Evolutionary conservation across 768 basidiomycete species (phyloP).

Genomic region (Lactarius sp.): DNA sequence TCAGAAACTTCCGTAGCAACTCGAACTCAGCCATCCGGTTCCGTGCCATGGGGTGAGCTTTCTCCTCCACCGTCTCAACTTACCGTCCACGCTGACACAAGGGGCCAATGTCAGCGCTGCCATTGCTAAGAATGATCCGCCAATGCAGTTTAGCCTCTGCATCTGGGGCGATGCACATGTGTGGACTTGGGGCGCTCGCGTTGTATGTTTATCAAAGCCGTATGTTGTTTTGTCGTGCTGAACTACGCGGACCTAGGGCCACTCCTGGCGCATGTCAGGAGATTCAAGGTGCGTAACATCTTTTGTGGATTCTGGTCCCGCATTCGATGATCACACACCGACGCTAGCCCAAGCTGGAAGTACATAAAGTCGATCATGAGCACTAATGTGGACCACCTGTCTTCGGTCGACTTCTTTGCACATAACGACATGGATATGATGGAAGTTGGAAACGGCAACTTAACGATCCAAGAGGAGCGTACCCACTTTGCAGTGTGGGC

Average conservation of each 20-base stretch:
- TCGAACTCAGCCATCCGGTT: constrained; percentile 56
- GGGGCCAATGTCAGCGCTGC: constrained; percentile 37
- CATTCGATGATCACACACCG: neutral
- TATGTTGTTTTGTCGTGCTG: neutral
- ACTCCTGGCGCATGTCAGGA: constrained; percentile 51
- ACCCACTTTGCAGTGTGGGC: constrained; percentile 57
- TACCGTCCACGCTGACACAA: neutral
- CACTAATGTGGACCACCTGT: constrained; percentile 40
- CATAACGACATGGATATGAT: constrained; percentile 62
- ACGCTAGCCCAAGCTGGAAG: constrained; percentile 41
- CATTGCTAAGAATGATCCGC: constrained; percentile 40
- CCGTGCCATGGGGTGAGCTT: constrained; percentile 48
- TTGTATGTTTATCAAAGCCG: constrained; percentile 33
- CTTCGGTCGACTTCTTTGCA: constrained; percentile 41
- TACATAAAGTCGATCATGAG: constrained; percentile 45
- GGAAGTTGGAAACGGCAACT: constrained; percentile 45
- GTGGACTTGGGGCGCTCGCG: constrained; percentile 55
- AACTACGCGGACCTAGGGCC: constrained; percentile 34
- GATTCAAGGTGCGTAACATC: constrained; percentile 36
- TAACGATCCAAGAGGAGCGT: constrained; percentile 46
- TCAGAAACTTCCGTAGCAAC: constrained; percentile 34
- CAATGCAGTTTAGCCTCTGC: constrained; percentile 48
- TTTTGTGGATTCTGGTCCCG: neutral
- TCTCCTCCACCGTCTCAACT: neutral
- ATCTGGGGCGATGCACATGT: constrained; percentile 53